phyloP scores from a whole-genome alignment of 768 basidiomycete species.

The Amanita phalloides region DNA sequence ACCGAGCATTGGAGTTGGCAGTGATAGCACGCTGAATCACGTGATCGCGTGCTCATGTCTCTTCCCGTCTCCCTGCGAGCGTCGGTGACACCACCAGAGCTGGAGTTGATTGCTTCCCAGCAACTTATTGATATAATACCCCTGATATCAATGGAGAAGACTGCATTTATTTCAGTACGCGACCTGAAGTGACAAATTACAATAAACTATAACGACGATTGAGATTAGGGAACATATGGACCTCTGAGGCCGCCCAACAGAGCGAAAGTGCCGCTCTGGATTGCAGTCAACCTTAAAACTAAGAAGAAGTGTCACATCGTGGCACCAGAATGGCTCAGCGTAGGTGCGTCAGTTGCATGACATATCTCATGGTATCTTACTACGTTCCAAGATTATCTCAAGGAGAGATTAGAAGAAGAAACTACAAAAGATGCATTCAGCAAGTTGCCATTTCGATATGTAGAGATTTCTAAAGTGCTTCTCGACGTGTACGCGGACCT shows the following conservation, averaged over 20 bases:
- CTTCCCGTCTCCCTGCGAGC: constrained; percentile 60
- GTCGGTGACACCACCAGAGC: constrained; percentile 74
- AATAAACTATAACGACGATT: constrained; percentile 10
- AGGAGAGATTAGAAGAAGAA: constrained; percentile 65
- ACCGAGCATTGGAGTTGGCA: constrained; percentile 35
- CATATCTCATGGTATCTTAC: not conserved
- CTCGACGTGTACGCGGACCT: constrained; percentile 70
- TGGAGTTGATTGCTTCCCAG: constrained; percentile 83
- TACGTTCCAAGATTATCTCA: constrained; percentile 56
- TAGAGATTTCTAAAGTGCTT: constrained; percentile 85
- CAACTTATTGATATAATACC: constrained; percentile 81
- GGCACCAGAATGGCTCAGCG: constrained; percentile 79
- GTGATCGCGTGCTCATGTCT: constrained; percentile 47
- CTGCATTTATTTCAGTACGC: constrained; percentile 81
- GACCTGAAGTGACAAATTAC: not conserved
- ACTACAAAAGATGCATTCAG: constrained; percentile 67
- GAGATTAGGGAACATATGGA: constrained; percentile 76
- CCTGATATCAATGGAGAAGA: constrained; percentile 81
- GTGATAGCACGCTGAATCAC: constrained; percentile 17
- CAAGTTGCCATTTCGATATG: constrained; percentile 75
- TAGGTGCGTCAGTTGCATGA: constrained; percentile 37
- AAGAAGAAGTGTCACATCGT: constrained; percentile 94
- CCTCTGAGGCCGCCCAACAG: constrained; percentile 85
- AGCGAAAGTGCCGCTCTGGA: constrained; percentile 87
- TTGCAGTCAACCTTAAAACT: constrained; percentile 86